Evolutionary conservation across 1,284 basidiomycete species (phyloP).

Genomic region (Jaminaea rosea): DNA sequence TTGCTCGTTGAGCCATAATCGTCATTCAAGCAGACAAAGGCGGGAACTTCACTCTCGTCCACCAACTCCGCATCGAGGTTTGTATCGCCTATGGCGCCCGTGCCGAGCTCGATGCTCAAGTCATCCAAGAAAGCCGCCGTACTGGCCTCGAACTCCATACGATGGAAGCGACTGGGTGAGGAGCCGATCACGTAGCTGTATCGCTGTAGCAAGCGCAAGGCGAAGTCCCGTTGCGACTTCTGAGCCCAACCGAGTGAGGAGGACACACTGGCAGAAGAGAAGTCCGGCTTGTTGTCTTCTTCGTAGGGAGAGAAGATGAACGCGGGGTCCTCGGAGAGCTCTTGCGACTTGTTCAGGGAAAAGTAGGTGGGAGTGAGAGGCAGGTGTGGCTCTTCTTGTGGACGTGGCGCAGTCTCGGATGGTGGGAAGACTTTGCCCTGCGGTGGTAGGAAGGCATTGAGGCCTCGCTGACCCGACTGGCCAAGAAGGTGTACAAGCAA

Average conservation of each 20-base stretch:
- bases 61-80: too few relatives aligned
- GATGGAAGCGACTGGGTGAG: neutral
- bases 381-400: neutral
- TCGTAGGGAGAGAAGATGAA: neutral
- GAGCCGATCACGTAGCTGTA: neutral
- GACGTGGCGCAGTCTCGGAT: neutral
- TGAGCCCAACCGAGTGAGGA: neutral
- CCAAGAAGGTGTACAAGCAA: neutral
- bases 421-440: neutral
- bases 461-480: neutral
- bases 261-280: neutral
- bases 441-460: neutral
- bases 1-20: neutral
- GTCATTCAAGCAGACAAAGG: slow-evolving; percentile 1
- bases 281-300: neutral
- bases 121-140: neutral
- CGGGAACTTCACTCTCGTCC: too few relatives aligned
- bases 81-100: too few relatives aligned
- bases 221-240: neutral
- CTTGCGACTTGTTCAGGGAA: neutral
- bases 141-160: neutral
- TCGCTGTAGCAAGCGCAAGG: neutral
- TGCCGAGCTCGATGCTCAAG: neutral
- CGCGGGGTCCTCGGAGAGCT: too few relatives aligned
- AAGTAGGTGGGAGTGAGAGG: neutral